These are phyloP conservation scores for Akanthomyces lecanii DNA, from an alignment of 2,329 filamentous ascomycete genomes.

Conservation along the genomic window DNA sequence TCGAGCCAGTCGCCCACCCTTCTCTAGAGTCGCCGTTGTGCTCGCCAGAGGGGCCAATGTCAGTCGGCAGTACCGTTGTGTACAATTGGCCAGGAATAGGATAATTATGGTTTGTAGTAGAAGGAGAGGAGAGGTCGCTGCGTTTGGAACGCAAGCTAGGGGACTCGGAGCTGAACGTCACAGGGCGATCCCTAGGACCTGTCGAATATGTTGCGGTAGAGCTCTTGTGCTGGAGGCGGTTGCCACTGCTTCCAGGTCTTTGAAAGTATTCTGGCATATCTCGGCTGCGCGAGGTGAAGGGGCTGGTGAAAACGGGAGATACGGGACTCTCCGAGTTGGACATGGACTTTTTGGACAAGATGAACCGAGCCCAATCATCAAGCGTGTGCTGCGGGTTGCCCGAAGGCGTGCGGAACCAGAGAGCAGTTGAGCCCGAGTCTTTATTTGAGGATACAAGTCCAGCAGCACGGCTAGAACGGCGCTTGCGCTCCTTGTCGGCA, in stretches of 20 bases:
- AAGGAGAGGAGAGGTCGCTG: slow-evolving; percentile 59
- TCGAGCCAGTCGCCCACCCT: slow-evolving; percentile 49
- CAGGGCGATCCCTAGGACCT: slow-evolving; percentile 44
- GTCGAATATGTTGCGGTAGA: slow-evolving; percentile 46
- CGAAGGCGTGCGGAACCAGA: slow-evolving; percentile 53
- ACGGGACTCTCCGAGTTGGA: slow-evolving; percentile 50
- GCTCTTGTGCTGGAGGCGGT: slow-evolving; percentile 43
- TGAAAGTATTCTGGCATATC: slow-evolving; percentile 40
- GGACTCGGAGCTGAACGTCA: slow-evolving; percentile 53
- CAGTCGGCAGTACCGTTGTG: slow-evolving; percentile 47
- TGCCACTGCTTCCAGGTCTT: slow-evolving; percentile 40
- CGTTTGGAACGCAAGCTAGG: slow-evolving; percentile 58
- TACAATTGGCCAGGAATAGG: slow-evolving; percentile 44
- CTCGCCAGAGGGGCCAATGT: slow-evolving; percentile 54
- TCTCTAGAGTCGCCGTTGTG: slow-evolving; percentile 54
- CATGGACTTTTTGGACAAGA: slow-evolving; percentile 42
- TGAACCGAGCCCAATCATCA: slow-evolving; percentile 56
- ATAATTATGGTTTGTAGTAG: slow-evolving; percentile 43
- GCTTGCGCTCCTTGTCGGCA: slow-evolving; percentile 58
- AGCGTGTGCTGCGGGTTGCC: slow-evolving; percentile 51
- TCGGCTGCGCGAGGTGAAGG: slow-evolving; percentile 42
- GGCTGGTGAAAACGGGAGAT: slow-evolving; percentile 52
- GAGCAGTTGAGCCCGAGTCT: slow-evolving; percentile 43
- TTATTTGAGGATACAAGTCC: slow-evolving; percentile 50
- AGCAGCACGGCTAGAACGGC: slow-evolving; percentile 59